Conservation (phyloP, 1,284 basidiomycete genomes). For the Inonotus obliquus region DNA sequence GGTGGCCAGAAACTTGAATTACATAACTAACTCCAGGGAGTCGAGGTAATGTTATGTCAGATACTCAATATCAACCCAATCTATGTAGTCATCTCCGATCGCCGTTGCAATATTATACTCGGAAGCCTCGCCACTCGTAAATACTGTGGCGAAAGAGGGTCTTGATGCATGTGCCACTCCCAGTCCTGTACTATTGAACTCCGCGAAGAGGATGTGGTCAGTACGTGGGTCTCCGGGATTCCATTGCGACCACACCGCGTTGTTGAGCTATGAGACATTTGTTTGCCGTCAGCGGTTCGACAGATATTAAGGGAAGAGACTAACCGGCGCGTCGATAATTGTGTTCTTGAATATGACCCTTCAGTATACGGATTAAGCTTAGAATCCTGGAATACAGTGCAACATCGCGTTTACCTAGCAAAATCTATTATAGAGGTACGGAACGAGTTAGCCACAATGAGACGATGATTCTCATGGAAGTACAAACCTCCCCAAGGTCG, state of each 20-base stretch:
- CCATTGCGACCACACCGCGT: constrained; percentile 46
- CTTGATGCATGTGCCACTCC: constrained; percentile 33
- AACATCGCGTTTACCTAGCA: constrained; percentile 30
- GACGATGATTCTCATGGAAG: neutral
- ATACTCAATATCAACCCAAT: constrained; percentile 43
- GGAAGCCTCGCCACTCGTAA: constrained; percentile 33
- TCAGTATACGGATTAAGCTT: constrained; percentile 15
- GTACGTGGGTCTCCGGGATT: constrained; percentile 34
- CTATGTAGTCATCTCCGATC: constrained; percentile 38
- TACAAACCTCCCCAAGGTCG: constrained; percentile 45
- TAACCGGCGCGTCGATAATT: constrained; percentile 7
- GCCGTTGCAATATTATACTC: constrained; percentile 39
- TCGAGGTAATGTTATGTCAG: constrained; percentile 18
- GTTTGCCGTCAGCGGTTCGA: neutral
- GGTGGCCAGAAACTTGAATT: no score
- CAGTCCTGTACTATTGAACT: constrained; percentile 40
- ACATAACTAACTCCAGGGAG: no score
- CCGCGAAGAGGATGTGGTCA: constrained; percentile 41
- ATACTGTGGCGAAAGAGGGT: constrained; percentile 37
- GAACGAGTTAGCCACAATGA: neutral
- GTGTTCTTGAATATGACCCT: constrained; percentile 21
- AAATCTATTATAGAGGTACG: constrained; percentile 26
- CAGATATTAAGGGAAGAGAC: constrained; percentile 19
- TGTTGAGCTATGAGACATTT: constrained; percentile 29
- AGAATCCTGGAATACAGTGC: constrained; percentile 4